A percentile compares a stretch with the other conserved stretches of the same genome.
phyloP scores from a whole-genome alignment of 805 yeast genomes.

The Cyberlindnera sargentensis region DNA sequence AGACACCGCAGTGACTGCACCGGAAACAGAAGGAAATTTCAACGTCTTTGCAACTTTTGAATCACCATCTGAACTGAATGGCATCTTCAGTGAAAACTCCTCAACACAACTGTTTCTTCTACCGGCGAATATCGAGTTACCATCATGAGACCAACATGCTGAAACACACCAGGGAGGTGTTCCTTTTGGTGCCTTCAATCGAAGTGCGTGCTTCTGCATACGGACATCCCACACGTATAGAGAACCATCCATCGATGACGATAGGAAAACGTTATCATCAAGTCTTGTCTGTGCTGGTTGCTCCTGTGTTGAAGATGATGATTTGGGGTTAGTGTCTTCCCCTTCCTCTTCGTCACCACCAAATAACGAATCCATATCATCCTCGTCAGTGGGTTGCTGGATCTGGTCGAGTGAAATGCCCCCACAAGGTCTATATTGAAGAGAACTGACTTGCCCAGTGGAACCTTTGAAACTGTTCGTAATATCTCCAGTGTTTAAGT shows the following conservation, averaged over 20 bases:
- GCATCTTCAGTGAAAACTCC: conserved; percentile 58
- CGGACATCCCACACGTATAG: conserved; percentile 81
- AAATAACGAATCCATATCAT: conserved; percentile 49
- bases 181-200: conserved; percentile 47
- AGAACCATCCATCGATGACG: conserved; percentile 80
- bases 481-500: conserved; percentile 62
- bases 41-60: conserved; percentile 52
- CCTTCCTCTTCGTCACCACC: conserved; percentile 48
- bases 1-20: conserved; percentile 77
- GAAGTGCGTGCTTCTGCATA: conserved; percentile 35
- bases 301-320: neutral
- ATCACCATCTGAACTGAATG: conserved; percentile 28
- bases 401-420: conserved; percentile 17
- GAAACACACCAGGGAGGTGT: conserved; percentile 95
- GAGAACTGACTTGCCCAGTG: conserved; percentile 72
- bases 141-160: conserved; percentile 82
- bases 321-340: conserved; percentile 12
- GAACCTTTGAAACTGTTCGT: conserved; percentile 44
- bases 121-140: conserved; percentile 74
- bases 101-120: conserved; percentile 86
- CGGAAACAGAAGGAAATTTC: conserved; percentile 79
- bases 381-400: conserved; percentile 25
- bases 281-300: conserved; percentile 19
- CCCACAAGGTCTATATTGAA: conserved; percentile 60
- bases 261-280: conserved; percentile 53